phyloP scores from a whole-genome alignment of 352 stramenopile species.

The Pythium brassicae region DNA sequence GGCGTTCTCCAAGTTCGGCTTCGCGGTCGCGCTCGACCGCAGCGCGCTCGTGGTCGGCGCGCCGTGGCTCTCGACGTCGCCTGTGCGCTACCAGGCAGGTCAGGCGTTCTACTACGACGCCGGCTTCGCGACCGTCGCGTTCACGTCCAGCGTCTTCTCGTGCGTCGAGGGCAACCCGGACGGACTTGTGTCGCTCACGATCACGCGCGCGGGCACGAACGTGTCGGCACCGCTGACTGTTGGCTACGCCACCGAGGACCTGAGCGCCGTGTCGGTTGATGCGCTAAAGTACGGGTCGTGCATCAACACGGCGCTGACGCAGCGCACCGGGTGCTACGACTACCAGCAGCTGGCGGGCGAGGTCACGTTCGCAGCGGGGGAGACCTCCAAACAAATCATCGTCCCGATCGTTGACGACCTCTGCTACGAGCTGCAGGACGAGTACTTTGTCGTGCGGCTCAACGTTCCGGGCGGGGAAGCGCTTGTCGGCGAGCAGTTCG shows the following conservation, averaged over 20 bases:
- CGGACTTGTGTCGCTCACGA: conserved; percentile 53
- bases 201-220: conserved; percentile 36
- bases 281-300: conserved; percentile 53
- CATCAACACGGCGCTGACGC: conserved; percentile 45
- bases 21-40: conserved; percentile 45
- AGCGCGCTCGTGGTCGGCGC: conserved; percentile 55
- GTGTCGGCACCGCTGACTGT: conserved; percentile 48
- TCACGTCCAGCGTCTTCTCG: conserved; percentile 51
- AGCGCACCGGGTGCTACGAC: conserved; percentile 59
- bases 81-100: conserved; percentile 29
- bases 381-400: conserved; percentile 82
- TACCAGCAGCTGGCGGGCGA: conserved; percentile 80
- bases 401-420: conserved; percentile 93
- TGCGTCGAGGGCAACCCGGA: conserved; percentile 62
- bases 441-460: conserved; percentile 91
- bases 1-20: conserved; percentile 46
- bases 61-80: conserved; percentile 48
- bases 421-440: conserved; percentile 83
- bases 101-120: conserved; percentile 71
- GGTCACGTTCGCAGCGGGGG: conserved; percentile 86
- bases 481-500: conserved; percentile 88
- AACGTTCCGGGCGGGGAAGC: conserved; percentile 88
- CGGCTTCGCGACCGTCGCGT: conserved; percentile 43
- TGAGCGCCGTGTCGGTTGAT: conserved; percentile 55
- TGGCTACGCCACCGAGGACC: conserved; percentile 74